Evolutionary conservation across 78 protist genomes (phyloP), one percentile per base, ranked within the genome.

Genomic region (Tieghemostelium lacteum): DNA sequence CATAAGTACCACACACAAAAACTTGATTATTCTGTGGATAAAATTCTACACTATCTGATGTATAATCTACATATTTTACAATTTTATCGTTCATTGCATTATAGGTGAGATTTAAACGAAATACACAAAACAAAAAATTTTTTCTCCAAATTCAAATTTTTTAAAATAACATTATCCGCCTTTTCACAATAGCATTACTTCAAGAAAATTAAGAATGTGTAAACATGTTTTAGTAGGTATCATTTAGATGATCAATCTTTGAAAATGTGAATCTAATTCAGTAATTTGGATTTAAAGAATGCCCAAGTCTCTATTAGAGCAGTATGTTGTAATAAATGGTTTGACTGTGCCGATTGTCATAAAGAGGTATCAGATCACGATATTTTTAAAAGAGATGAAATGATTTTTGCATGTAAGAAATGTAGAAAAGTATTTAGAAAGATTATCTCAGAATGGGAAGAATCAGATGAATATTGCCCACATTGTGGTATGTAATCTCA

Each of bases 281-380:
- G 50, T 61, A 61, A 0, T 4, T 64, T 3, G 3, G 19, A 1
- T 22, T 50, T 31, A 12, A 55, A 67, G 77, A 95, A 95, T 34
- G 95, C 94, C 36, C 97, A 94, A 86, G 96, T 86, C 33, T 50
- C 96, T 58, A 78, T 96, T 31, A 86, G 96, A 57, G 93, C 98
- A 8, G 50, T 63, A 19, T 96, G 98, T 92, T 96, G 98, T 92
- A 92, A 85, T 8, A 92, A 63, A 65, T 96, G 98, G 98, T 94
- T 76, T 60, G 98, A 96, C 63, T 96, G 98, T 71, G 73, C 95
- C 29, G 93, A 94, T 45, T 96, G 98, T 89, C 98, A 96, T 70
- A 92, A 52, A n/a, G 96, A 87, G 29, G 86, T 22, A 54, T 49
- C 83, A 12, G 77, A 89, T 63, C 98, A 96, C 67, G 83, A 24